These are phyloP conservation scores for Sordaria brevicollis DNA, from an alignment of 495 filamentous ascomycete genomes.

Conservation along the genomic window DNA sequence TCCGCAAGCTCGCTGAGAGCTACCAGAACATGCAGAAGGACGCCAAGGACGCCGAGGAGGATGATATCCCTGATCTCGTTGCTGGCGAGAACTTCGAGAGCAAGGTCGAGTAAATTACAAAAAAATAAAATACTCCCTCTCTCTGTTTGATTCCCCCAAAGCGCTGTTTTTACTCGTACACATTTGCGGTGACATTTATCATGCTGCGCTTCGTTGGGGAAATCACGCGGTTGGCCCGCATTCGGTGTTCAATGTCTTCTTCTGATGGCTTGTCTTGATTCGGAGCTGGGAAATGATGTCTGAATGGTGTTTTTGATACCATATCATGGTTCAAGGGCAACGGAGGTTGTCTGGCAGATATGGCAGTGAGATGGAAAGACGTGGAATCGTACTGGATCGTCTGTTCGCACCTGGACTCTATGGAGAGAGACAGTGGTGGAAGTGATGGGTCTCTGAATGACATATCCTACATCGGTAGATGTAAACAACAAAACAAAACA, in stretches of 20 bases:
- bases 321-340: background rate
- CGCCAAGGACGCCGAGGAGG: constrained; percentile 71
- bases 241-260: background rate
- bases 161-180: background rate
- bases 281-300: background rate
- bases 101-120: constrained; percentile 68
- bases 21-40: constrained; percentile 99
- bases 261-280: background rate
- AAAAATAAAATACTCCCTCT: constrained; percentile 8
- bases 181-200: background rate
- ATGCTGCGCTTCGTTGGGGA: background rate
- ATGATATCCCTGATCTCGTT: constrained; percentile 92
- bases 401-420: background rate
- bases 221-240: background rate
- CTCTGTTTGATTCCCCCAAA: constrained; percentile 1
- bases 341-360: background rate
- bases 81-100: constrained; percentile 94
- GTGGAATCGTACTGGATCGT: background rate
- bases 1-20: constrained; percentile 96
- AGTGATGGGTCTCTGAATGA: background rate
- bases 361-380: background rate
- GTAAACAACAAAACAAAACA: background rate
- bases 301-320: background rate
- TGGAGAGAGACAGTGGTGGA: background rate
- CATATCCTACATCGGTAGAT: background rate